These are phyloP conservation scores for Lactarius quietus DNA, from an alignment of 768 basidiomycete species.

Conservation along the genomic window DNA sequence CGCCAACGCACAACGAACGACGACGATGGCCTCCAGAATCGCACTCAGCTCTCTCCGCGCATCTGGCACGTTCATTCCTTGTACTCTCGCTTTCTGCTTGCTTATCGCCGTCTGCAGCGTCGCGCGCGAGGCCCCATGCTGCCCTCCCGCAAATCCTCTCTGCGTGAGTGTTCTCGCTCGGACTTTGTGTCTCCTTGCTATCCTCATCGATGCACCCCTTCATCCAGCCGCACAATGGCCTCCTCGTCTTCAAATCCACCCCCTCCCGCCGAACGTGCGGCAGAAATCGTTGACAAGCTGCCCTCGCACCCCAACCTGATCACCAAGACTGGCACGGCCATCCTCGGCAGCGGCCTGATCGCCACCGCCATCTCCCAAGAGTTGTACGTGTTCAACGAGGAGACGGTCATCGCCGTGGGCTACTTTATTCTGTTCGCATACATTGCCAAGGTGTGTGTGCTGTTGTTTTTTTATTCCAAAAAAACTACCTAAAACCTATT, in stretches of 20 bases:
- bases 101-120: conserved; percentile 14
- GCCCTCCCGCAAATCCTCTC: conserved; percentile 44
- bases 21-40: conserved; percentile 32
- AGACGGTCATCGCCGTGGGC: conserved; percentile 83
- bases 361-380: conserved; percentile 96
- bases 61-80: conserved; percentile 20
- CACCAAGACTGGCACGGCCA: conserved; percentile 91
- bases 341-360: conserved; percentile 83
- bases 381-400: conserved; percentile 96
- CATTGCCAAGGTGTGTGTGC: conserved; percentile 65
- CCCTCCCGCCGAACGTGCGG: conserved; percentile 81
- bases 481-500: not conserved
- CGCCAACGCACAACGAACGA: conserved; percentile 8
- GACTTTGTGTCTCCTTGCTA: conserved; percentile 18
- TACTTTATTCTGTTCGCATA: conserved; percentile 80
- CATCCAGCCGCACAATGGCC: conserved; percentile 8
- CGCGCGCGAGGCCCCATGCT: conserved; percentile 36
- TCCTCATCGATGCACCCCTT: not conserved
- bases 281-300: conserved; percentile 83
- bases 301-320: conserved; percentile 82
- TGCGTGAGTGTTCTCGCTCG: conserved; percentile 40
- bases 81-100: not conserved
- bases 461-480: not conserved
- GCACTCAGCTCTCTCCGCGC: conserved; percentile 29
- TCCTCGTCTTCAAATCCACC: conserved; percentile 59